phyloP scores from a whole-genome alignment of 2,329 filamentous ascomycete species.

The Fonsecaea pedrosoi region DNA sequence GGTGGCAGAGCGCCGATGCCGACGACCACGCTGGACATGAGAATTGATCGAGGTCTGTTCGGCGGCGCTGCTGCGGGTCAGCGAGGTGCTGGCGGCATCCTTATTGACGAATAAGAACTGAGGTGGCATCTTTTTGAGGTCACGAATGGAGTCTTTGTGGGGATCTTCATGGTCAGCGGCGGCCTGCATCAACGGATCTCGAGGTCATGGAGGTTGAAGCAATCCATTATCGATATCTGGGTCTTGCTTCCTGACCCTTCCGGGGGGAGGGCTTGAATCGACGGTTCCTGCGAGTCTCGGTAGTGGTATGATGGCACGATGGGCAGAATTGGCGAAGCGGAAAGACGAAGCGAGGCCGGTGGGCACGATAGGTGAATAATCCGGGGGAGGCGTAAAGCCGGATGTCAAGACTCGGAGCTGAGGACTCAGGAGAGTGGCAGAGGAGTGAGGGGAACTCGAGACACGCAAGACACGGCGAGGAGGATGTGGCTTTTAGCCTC shows the following conservation, averaged over 20 bases:
- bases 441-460: neutral
- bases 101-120: slow-evolving; percentile 39
- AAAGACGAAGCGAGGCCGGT: slow-evolving; percentile 10
- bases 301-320: slow-evolving; percentile 9
- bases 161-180: slow-evolving; percentile 28
- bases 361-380: slow-evolving; percentile 14
- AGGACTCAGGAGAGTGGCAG: neutral
- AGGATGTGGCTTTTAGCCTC: slow-evolving; percentile 29
- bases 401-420: slow-evolving; percentile 4
- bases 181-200: slow-evolving; percentile 14
- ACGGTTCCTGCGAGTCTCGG: neutral
- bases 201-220: neutral
- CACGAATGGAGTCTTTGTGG: slow-evolving; percentile 13
- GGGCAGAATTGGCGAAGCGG: slow-evolving; percentile 1
- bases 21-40: slow-evolving; percentile 36
- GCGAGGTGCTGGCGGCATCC: slow-evolving; percentile 31
- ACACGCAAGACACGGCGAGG: neutral
- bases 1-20: slow-evolving; percentile 29
- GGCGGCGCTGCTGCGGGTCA: slow-evolving; percentile 34
- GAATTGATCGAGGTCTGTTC: slow-evolving; percentile 38
- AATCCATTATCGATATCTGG: neutral
- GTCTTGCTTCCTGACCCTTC: neutral
- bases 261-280: neutral
- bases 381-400: slow-evolving; percentile 12
- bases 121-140: slow-evolving; percentile 29